Conservation (phyloP, 2,329 filamentous ascomycete genomes). For the Neopestalotiopsis rosae region DNA sequence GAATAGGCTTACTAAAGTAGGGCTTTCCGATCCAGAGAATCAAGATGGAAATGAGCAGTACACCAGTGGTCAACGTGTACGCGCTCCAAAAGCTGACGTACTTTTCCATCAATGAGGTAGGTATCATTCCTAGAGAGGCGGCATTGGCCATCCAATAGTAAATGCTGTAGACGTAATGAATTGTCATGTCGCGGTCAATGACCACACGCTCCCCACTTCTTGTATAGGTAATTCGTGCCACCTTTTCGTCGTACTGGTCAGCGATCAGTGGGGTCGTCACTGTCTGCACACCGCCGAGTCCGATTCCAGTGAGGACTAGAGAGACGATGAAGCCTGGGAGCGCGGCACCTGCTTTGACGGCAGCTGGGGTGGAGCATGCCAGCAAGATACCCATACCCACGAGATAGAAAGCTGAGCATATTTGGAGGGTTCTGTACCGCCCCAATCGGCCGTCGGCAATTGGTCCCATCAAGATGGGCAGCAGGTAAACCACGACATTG, state of each 20-base stretch:
- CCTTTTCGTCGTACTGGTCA: conserved; percentile 68
- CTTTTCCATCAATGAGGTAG: no score
- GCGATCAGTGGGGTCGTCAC: conserved; percentile 66
- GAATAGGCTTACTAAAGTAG: no score
- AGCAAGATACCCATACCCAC: conserved; percentile 60
- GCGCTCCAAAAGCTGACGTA: no score
- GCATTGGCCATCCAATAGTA: conserved; percentile 46
- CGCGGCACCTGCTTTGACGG: conserved; percentile 44
- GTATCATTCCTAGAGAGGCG: no score
- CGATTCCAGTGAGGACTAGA: conserved; percentile 68
- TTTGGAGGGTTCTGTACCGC: background rate
- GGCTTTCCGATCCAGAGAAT: no score
- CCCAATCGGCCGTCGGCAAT: conserved; percentile 11
- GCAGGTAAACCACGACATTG: background rate
- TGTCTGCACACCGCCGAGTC: conserved; percentile 73
- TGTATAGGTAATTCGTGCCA: conserved; percentile 53
- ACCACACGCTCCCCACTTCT: conserved; percentile 63
- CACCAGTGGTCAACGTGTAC: no score
- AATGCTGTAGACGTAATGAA: conserved; percentile 71
- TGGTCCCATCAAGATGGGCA: background rate
- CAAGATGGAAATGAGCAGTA: no score
- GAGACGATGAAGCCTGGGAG: conserved; percentile 58
- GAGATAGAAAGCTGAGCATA: conserved; percentile 53
- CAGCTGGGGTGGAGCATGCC: conserved; percentile 50
- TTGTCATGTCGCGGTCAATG: conserved; percentile 69